Evolutionary conservation across 768 basidiomycete genomes (phyloP), one percentile per base, ranked within the genome.

Genomic region (Trametes meyenii): DNA sequence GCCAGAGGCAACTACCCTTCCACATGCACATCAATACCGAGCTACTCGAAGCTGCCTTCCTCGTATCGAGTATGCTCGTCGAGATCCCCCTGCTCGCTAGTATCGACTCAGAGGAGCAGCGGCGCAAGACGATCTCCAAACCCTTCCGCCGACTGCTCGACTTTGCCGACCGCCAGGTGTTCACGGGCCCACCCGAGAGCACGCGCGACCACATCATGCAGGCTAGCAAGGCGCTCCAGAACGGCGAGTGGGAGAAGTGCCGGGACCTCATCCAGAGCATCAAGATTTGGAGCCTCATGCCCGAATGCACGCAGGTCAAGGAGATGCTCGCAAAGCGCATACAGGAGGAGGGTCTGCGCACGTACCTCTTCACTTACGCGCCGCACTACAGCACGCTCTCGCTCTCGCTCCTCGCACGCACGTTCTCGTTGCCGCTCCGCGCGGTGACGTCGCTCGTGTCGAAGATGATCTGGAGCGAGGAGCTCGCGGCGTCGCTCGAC

Each of bases 21-120:
- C 97, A 99, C 75, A 92, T 98, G 90, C 97, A 99, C 76, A 95
- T 98, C 77, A 99, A 98, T 78, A 94, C 97, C 14, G 97, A 98
- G 75, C 81, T 99, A 10, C 80, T 98, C 57, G 97, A 98, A 75
- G 96, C 96, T 19, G 97, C 94, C 0, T 99, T 98, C 81, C 83
- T 99, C 44, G 95, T 97, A 17, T 96, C 94, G 16, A 98, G 96
- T 77, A 99, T 99, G 97, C 83, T 99, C 39, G 90, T 98, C 40
- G 97, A 98, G 77, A 95, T 99, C 17, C 97, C 97, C 2, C 77
- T 98, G 23, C 79, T 98, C 17, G 97, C 97, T 3, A 94, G 91
- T 73, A 92, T 95, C 63, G 94, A 97, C 65, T 91, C 90, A 2
- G 95, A 98, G 72, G 95, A 97, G 75, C 84, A 88, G 75, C 94